Evolutionary conservation across 2,329 filamentous ascomycete species (phyloP).

Genomic region (Cytospora chrysosperma): DNA sequence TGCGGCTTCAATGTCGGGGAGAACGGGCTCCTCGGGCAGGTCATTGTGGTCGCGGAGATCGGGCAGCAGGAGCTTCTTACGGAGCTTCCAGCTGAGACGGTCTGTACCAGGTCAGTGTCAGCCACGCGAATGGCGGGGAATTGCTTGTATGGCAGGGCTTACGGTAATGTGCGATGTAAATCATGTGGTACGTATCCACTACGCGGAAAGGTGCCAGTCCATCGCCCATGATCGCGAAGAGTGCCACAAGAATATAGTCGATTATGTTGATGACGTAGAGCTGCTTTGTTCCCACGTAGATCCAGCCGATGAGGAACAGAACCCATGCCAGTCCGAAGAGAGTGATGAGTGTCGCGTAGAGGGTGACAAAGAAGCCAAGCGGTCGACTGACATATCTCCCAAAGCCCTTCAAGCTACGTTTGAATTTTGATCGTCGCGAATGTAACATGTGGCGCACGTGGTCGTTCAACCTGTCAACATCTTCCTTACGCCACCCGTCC

Average conservation of each 20-base stretch:
- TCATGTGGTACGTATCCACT: conserved; percentile 86
- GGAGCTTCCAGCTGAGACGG: conserved; percentile 61
- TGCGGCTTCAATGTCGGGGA: conserved; percentile 39
- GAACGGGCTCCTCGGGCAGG: conserved; percentile 48
- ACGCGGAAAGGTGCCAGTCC: conserved; percentile 72
- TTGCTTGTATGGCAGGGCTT: conserved; percentile 6
- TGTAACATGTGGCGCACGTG: conserved; percentile 87
- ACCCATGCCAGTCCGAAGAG: conserved; percentile 87
- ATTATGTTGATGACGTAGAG: conserved; percentile 69
- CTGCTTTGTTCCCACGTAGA: conserved; percentile 74
- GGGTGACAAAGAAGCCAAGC: conserved; percentile 77
- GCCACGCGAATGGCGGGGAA: conserved; percentile 35
- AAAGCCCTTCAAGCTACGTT: conserved; percentile 76
- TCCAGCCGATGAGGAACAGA: conserved; percentile 87
- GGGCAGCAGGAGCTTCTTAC: conserved; percentile 61
- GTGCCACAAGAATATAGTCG: conserved; percentile 67
- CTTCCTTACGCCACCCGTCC: conserved; percentile 71
- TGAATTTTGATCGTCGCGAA: conserved; percentile 75
- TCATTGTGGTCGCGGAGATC: conserved; percentile 68
- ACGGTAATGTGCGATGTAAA: conserved; percentile 72
- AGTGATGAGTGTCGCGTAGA: conserved; percentile 81
- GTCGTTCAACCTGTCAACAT: conserved; percentile 77
- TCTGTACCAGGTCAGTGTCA: conserved; percentile 31
- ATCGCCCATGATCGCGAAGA: conserved; percentile 70
- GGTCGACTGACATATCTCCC: conserved; percentile 74